Evolutionary conservation across 257 asterid genomes (phyloP), one percentile per base, ranked within the genome.

Genomic region (Dorcoceras hygrometricum): DNA sequence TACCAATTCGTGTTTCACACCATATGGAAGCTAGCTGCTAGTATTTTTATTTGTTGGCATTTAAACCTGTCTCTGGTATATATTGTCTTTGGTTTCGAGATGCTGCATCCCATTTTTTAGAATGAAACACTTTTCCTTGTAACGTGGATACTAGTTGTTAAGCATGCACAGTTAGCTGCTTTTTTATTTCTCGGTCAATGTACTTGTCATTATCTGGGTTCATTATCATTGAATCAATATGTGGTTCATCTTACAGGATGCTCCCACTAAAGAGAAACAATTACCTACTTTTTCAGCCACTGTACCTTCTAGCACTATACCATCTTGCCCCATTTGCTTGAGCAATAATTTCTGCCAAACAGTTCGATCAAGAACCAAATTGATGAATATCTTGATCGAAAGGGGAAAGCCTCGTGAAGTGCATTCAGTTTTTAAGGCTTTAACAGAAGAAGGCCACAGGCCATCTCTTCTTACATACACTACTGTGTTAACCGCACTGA

Each of bases 401-500:
- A 85, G 58, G 73, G 67, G 84, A 71, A 85, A 85, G 70, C 88
- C 88, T 54, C 89, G 81, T 2, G 99, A 93, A 77, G 99, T 81
- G 24, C 94, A 79, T 71, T 73, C 68, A 29, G 62, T 90, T 58
- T 82, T 86, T 57, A 82, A 84, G 69, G 88, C 83, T 62, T 81
- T 93, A 63, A 71, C 64, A 0, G 95, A 93, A 75, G 94, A 84
- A 57, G 99, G 97, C 25, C 99, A 93, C 80, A 83, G 69, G 76
- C 99, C 97, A n/a, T 79, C 95, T 60, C 91, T 93, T 36, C 82
- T 90, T 34, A 90, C 99, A 53, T 90, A 88, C 79, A 93, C 97
- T 27, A 90, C 96, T 3, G 72, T 93, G 61, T 78, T 93, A 77
- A 84, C 90, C 12, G 97, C 97, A 59, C 85, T 88, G 48, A 86